phyloP scores from a whole-genome alignment of 2,329 filamentous ascomycete species.

The Apiospora pterosperma region DNA sequence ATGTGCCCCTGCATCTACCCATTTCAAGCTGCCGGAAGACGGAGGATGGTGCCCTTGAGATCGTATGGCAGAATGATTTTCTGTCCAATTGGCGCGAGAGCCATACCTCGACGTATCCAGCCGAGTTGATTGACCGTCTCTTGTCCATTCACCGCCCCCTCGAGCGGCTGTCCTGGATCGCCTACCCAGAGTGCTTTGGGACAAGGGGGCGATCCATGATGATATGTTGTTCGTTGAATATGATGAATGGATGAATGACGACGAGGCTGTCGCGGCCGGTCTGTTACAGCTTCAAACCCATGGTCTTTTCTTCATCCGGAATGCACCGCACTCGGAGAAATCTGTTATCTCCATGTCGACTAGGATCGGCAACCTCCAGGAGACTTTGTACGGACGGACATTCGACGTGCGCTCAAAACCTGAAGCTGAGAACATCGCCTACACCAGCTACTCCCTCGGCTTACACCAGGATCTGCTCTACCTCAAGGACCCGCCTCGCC shows the following conservation, averaged over 20 bases:
- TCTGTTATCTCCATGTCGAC: constrained; percentile 66
- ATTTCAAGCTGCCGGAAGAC: constrained; percentile 33
- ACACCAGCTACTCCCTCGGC: constrained; percentile 77
- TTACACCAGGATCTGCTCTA: constrained; percentile 95
- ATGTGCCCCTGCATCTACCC: constrained; percentile 47
- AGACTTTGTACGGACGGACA: constrained; percentile 87
- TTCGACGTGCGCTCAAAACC: constrained; percentile 86
- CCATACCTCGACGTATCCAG: constrained; percentile 31
- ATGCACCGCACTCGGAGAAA: constrained; percentile 65
- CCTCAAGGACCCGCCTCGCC: constrained; percentile 71
- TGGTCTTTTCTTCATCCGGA: constrained; percentile 74
- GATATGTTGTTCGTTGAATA: constrained; percentile 63
- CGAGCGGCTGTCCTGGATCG: constrained; percentile 32
- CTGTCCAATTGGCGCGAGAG: constrained; percentile 18
- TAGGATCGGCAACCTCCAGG: constrained; percentile 73
- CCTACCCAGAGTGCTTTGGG: constrained; percentile 37
- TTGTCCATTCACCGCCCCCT: too few species aligned
- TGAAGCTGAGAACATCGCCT: constrained; percentile 85
- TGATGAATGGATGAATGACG: constrained; percentile 64
- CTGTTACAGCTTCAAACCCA: constrained; percentile 60
- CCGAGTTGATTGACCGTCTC: constrained; percentile 24
- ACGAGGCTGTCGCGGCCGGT: constrained; percentile 54
- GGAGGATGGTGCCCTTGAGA: constrained; percentile 42
- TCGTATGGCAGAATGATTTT: constrained; percentile 58
- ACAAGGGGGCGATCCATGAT: constrained; percentile 29